These are phyloP conservation scores for Leccinellum luteum DNA, from an alignment of 768 basidiomycete species.

Conservation along the genomic window DNA sequence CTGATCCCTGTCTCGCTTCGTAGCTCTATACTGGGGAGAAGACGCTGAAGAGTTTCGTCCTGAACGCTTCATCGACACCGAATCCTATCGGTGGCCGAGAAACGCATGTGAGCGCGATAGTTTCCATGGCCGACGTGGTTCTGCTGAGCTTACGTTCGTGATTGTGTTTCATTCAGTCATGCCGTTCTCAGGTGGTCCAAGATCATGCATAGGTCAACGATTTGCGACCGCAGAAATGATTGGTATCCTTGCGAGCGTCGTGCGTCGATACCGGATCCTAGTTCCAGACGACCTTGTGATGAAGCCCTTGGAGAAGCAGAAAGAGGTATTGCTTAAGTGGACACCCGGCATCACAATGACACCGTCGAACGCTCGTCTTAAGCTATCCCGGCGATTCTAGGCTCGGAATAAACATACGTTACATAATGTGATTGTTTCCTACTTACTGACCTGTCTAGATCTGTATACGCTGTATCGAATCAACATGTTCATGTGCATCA, in stretches of 20 bases:
- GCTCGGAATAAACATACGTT: background rate
- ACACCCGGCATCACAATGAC: constrained; percentile 34
- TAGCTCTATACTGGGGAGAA: constrained; percentile 44
- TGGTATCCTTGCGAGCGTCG: constrained; percentile 43
- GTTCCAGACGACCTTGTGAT: constrained; percentile 36
- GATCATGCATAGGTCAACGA: constrained; percentile 50
- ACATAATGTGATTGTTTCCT: background rate
- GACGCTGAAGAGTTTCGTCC: too few species aligned
- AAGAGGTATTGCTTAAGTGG: constrained; percentile 37
- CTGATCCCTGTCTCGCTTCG: background rate
- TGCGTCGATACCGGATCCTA: constrained; percentile 40
- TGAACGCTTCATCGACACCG: too few species aligned
- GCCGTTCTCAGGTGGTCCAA: constrained; percentile 44
- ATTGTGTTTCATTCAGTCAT: constrained; percentile 29
- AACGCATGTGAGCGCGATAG: background rate
- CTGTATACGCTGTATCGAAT: background rate
- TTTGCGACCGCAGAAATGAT: constrained; percentile 43
- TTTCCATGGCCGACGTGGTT: background rate
- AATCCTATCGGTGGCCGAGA: constrained; percentile 35
- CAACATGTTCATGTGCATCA: background rate
- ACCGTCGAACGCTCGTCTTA: constrained; percentile 30
- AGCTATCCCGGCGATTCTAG: constrained; percentile 16
- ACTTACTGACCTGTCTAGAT: too few species aligned
- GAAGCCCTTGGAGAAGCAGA: constrained; percentile 32
- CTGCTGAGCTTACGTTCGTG: too few species aligned